Evolutionary conservation across 129 eudicot species (phyloP).

Genomic region (Rutidosis leptorrhynchoides): DNA sequence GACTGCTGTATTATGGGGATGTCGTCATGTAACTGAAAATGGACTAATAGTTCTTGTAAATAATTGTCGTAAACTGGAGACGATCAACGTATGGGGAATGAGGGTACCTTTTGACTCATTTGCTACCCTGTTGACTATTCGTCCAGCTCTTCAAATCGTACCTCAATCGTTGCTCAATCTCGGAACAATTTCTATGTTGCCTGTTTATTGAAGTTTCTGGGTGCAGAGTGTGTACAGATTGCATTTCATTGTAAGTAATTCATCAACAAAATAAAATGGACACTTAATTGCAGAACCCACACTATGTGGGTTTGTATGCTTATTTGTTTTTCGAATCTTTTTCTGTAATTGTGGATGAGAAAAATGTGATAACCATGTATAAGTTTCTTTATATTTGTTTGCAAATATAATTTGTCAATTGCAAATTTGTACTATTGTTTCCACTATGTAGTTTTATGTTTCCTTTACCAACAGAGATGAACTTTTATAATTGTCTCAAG

Average conservation of each 20-base stretch:
- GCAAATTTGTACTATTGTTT: too few relatives aligned
- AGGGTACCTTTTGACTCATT: constrained; percentile 78
- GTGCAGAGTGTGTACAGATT: constrained; percentile 21
- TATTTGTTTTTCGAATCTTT: background rate
- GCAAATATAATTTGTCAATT: background rate
- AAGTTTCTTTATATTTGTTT: background rate
- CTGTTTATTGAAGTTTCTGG: constrained; percentile 40
- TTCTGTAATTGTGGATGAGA: background rate
- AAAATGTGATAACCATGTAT: background rate
- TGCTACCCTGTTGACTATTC: constrained; percentile 50
- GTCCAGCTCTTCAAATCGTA: constrained; percentile 84
- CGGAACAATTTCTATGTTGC: constrained; percentile 38
- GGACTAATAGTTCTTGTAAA: constrained; percentile 79
- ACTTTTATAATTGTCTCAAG: too few relatives aligned
- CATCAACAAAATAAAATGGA: constrained; percentile 29
- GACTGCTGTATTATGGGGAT: constrained; percentile 82
- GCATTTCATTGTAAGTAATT: constrained; percentile 6
- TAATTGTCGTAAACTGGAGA: constrained; percentile 62
- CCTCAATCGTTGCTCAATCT: constrained; percentile 53
- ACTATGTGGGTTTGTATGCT: constrained; percentile 14
- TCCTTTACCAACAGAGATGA: too few relatives aligned
- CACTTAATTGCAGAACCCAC: constrained; percentile 6
- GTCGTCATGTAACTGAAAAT: constrained; percentile 81
- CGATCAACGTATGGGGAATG: constrained; percentile 86
- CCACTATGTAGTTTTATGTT: too few relatives aligned